Conservation (phyloP, 2,329 filamentous ascomycete genomes). For the Calcarisporium arbuscula region DNA sequence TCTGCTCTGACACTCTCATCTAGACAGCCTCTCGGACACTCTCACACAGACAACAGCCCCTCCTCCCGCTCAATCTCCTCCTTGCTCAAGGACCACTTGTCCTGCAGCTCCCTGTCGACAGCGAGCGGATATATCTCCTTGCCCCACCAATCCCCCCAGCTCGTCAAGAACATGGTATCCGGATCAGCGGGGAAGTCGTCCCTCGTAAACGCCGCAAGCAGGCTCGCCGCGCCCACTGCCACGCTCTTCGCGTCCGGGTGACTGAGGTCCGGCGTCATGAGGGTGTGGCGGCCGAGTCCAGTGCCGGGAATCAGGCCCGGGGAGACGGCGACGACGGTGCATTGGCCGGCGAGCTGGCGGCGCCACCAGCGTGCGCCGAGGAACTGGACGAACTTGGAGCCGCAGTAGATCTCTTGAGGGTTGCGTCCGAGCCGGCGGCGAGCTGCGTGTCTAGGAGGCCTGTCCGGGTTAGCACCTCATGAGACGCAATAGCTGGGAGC, state of each 20-base stretch:
- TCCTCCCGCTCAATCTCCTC: conserved; percentile 42
- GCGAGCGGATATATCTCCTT: conserved; percentile 33
- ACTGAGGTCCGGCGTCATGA: conserved; percentile 20
- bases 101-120: conserved; percentile 40
- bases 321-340: conserved; percentile 45
- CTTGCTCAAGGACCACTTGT: conserved; percentile 43
- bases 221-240: conserved; percentile 37
- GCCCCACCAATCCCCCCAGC: conserved; percentile 51
- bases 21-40: background rate
- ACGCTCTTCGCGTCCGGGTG: conserved; percentile 42
- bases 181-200: conserved; percentile 44
- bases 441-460: conserved; percentile 32
- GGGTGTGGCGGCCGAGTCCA: conserved; percentile 26
- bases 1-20: background rate
- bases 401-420: conserved; percentile 27
- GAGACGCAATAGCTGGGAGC: background rate
- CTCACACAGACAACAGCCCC: conserved; percentile 13
- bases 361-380: conserved; percentile 51
- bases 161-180: conserved; percentile 47
- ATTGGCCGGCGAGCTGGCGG: conserved; percentile 38
- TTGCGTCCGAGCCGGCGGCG: conserved; percentile 29
- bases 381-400: conserved; percentile 45
- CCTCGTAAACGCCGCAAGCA: conserved; percentile 36
- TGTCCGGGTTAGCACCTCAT: conserved; percentile 14
- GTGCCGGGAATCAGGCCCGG: conserved; percentile 47